Evolutionary conservation across 352 stramenopile genomes (phyloP), one percentile per base, ranked within the genome.

Genomic region (Globisporangium recalcitrans): DNA sequence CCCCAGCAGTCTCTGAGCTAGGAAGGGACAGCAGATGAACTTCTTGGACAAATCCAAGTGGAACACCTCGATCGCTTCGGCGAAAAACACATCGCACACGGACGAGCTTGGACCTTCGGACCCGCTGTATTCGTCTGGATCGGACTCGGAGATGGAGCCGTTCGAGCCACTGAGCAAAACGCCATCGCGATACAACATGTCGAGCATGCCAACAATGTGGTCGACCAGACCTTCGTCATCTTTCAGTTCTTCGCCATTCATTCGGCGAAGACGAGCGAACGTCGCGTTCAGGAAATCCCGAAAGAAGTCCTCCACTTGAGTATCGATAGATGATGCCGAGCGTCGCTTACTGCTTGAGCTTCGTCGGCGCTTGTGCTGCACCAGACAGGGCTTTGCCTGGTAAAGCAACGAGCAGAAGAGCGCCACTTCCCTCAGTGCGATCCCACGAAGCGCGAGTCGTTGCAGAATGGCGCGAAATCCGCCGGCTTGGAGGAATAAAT

Each of bases 11-110:
- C 86, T 75, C 60, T 93, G 85, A 0, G 73, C 73, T 38, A 96
- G 71, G 56, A 87, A 94, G 19, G 85, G 87, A 49, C 87, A 96
- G 61, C 87, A 94, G 32, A 96, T 83, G 60, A 87, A 88, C 68
- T 89, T 90, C 60, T 93, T 92, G 13, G 85, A 83, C n/a, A 94
- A 47, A 56, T 94, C 80, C 62, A 96, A 74, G 64, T 91, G 79
- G 36, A 93, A 90, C 27, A 92, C 70, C 54, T 96, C 87, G 63
- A 91, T 87, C 4, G 77, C 68, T 60, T 95, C 79, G 19, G 82
- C 79, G 67, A 93, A 90, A 56, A 74, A 59, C 14, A 69, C 62
- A 63, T 79, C 76, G 22, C 61, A 79, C 36, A 63, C 60, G 9
- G 55, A n/a, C 3, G 58, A 62, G n/a, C 36, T 59, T 52, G 73